A percentile compares a stretch with the other conserved stretches of the same genome.
Conservation (phyloP, 2,329 filamentous ascomycete species). For the Aspergillus sp. region DNA sequence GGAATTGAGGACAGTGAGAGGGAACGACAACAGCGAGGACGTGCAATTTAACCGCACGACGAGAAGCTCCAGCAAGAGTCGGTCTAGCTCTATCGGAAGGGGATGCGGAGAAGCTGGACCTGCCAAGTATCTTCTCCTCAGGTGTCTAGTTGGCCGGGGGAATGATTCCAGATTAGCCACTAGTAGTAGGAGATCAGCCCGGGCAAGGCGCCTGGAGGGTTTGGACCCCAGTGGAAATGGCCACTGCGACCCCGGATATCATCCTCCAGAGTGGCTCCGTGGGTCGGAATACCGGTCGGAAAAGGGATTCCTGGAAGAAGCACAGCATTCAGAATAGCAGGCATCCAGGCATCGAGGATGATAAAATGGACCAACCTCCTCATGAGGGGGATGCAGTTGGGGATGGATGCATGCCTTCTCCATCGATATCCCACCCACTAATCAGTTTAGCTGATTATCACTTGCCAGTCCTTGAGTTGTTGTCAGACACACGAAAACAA, state of each 20-base stretch:
- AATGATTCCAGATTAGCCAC: neutral
- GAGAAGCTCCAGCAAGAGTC: conserved; percentile 11
- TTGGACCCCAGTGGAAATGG: neutral
- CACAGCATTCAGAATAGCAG: conserved; percentile 7
- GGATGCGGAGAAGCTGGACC: conserved; percentile 7
- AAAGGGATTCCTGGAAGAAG: conserved; percentile 18
- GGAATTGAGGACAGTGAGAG: neutral
- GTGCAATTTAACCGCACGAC: conserved; percentile 11
- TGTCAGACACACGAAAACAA: no score
- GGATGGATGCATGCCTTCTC: neutral
- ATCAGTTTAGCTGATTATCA: no score
- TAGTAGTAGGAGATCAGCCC: neutral
- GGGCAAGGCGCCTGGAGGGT: neutral
- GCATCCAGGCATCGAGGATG: neutral
- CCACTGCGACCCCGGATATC: conserved; percentile 7
- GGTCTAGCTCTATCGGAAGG: conserved; percentile 12
- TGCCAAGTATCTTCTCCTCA: neutral
- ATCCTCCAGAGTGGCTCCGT: neutral
- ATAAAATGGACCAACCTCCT: neutral
- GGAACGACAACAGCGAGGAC: neutral
- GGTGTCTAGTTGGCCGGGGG: neutral
- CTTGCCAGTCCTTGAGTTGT: no score
- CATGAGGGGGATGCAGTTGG: neutral
- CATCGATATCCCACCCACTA: neutral
- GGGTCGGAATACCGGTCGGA: conserved; percentile 4